phyloP scores from a whole-genome alignment of 768 basidiomycete species.

The Terana coerulea region DNA sequence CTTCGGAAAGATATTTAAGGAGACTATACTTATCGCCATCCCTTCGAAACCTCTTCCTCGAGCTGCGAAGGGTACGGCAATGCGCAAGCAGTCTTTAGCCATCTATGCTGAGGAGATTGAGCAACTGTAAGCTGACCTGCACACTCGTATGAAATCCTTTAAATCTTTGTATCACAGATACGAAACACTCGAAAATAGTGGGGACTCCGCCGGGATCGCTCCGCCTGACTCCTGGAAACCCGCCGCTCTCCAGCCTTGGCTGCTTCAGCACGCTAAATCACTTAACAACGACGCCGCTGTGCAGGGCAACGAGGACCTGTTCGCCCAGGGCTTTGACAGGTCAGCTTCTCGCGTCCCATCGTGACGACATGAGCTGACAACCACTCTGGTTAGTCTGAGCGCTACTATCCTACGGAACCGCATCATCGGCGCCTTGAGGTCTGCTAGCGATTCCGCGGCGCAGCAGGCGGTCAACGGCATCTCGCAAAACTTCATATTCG shows the following conservation, averaged over 20 bases:
- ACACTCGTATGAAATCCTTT: not conserved
- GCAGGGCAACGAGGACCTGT: conserved; percentile 4
- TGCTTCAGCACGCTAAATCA: conserved; percentile 9
- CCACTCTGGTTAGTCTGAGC: conserved; percentile 6
- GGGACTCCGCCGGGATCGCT: conserved; percentile 6
- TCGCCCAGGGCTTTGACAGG: conserved; percentile 15
- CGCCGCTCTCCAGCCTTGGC: conserved; percentile 11
- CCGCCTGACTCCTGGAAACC: conserved; percentile 13
- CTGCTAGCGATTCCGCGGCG: not conserved
- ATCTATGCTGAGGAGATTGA: conserved; percentile 15
- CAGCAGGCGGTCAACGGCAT: conserved; percentile 3
- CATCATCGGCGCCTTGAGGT: conserved; percentile 10
- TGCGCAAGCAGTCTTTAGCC: conserved; percentile 11
- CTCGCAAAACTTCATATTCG: conserved; percentile 13
- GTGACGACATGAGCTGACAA: not conserved
- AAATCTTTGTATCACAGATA: conserved; percentile 8
- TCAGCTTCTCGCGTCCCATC: not conserved
- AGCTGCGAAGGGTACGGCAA: conserved; percentile 12
- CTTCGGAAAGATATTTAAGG: conserved; percentile 29
- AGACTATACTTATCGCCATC: conserved; percentile 16
- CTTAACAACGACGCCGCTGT: conserved; percentile 10
- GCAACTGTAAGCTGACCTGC: conserved; percentile 6
- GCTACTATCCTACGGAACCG: conserved; percentile 16
- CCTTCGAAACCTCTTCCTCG: conserved; percentile 14
- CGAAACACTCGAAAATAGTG: conserved; percentile 12